Evolutionary conservation across 495 filamentous ascomycete species (phyloP).

Genomic region (Tuber aestivum): DNA sequence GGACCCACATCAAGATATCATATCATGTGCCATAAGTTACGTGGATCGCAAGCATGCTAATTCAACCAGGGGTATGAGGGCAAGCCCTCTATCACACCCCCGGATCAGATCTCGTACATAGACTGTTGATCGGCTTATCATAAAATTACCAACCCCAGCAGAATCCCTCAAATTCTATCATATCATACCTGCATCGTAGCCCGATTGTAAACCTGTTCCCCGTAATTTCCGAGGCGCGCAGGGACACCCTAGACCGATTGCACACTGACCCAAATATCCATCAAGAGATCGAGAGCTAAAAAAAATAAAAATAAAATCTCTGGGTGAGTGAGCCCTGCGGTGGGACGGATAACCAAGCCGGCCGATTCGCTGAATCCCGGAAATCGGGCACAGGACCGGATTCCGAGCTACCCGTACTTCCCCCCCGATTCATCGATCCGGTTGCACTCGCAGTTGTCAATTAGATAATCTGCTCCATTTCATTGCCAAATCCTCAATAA

Average conservation of each 20-base stretch:
- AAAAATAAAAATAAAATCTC: no score
- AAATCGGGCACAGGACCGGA: neutral
- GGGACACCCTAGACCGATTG: neutral
- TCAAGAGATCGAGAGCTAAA: neutral
- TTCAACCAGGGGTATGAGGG: neutral
- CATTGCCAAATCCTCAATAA: neutral
- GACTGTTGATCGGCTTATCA: neutral
- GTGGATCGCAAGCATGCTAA: neutral
- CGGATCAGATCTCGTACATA: neutral
- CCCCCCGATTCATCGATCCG: neutral
- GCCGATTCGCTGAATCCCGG: no score
- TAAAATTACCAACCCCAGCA: neutral
- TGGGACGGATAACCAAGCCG: neutral
- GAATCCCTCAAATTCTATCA: neutral
- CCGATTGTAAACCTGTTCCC: neutral
- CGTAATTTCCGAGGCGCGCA: neutral
- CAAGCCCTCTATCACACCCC: neutral
- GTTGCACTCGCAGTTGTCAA: neutral
- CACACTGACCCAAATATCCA: neutral
- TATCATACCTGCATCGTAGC: neutral
- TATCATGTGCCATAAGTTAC: neutral
- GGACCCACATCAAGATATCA: neutral
- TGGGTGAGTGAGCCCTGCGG: neutral
- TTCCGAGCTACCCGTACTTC: neutral
- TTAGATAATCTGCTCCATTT: neutral